Evolutionary conservation across 2,329 filamentous ascomycete species (phyloP), one percentile per base, ranked within the genome.

Genomic region (Penicillium aurantiogriseum): DNA sequence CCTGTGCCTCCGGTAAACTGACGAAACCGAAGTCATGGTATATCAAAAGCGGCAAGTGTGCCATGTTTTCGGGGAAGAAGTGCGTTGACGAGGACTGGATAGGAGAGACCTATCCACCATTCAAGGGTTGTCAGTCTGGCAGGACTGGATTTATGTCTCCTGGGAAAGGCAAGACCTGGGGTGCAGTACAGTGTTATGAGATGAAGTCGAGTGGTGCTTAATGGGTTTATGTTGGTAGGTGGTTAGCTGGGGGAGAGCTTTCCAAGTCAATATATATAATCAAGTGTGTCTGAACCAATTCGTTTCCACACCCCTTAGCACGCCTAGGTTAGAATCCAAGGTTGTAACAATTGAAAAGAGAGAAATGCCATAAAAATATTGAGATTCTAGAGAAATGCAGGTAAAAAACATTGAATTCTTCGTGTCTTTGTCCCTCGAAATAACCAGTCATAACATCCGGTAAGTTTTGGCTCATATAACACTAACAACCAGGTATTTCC

Each of bases 21-120:
- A n/a, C 5, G 9, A 8, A 8, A 2, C 51, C 55, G 2, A 49
- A 39, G 31, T 54, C 55, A 15, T 57, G 31, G 17, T 44, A 9
- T 49, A 19, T 57, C n/a, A 36, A 5, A 13, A 0, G 1, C 5
- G 51, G 55, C 1, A 21, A 29, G n/a, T 57, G 55, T 33, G 1
- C 4, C 1, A 11, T 56, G 5, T 56, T 21, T n/a, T 23, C 4
- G 2, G 38, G 31, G 4, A 25, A 25, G 21, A 29, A 35, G 6
- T 57, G 55, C 13, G 5, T 2, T 8, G 5, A 44, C 23, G 45
- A 35, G 3, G 45, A 47, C 19, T 47, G 29, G 31, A 1, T 47
- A 25, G 45, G 45, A 25, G 31, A 47, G 45, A 47, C 45, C 15
- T 47, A 47, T 36, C 5, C 1, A 31, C 0, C 45, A n/a, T 15